Base-by-base conservation (phyloP, 164 flowering plant species). In the Tetrastigma voinierianum region DNA sequence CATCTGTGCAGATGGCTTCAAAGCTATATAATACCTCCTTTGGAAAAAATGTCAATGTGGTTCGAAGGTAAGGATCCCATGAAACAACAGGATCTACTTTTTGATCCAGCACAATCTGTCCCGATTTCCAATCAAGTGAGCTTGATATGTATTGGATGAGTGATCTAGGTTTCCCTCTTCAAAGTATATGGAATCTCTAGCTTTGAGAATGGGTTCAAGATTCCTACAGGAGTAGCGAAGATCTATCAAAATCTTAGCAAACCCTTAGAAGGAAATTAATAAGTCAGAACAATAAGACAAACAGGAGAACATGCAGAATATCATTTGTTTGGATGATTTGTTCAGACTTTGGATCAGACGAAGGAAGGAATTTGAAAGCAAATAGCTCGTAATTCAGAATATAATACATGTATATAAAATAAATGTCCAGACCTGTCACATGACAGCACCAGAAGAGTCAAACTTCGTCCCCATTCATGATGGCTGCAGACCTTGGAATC, bases 181-280 rank as follows among this genome's bases (percentile, higher is more conserved):
- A 68, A 90, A 95, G 78, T 95, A 95, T 72, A 95, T 88, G 5
- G 99, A 92, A 74, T 95, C 99, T 74, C 97, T 59, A 95, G 74
- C 80, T 92, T 95, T n/a, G 99, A 95, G 72, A 95, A 95, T 61
- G n/a, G 97, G 90, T 68, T 95, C 99, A 67, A n/a, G n/a, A 90
- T 87, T 72, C 90, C 98, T 94, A 65, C 9, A 71, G 9, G 66
- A 9, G 12, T 2, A 61, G 43, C 45, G 24, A 60, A 13, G 48
- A 44, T 14, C 40, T 32, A 32, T 32, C n/a, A 25, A 18, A 7
- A 32, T 32, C n/a, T n/a, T n/a, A n/a, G 40, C 6, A 32, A 32
- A 32, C 40, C 40, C 40, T 32, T 4, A 32, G 6, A 32, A 32
- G 40, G 6, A 32, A 32, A 32, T n/a, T 32, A n/a, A n/a, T n/a